Percentiles rank a stretch among this genome's conserved stretches.
phyloP scores from a whole-genome alignment of 2,329 filamentous ascomycete genomes.

The Dendrostoma leiphaemia region DNA sequence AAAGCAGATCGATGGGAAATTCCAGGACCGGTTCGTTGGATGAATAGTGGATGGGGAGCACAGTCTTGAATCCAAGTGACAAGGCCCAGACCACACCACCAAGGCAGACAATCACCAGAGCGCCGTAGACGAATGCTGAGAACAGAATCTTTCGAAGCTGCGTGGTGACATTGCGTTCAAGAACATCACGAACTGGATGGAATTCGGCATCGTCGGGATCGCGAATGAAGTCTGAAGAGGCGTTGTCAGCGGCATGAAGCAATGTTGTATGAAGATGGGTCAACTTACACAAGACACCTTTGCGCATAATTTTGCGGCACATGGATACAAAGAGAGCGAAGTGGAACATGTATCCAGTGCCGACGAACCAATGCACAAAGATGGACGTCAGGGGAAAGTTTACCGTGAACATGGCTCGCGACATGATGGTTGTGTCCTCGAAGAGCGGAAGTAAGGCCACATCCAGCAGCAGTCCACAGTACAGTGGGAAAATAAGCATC shows the following conservation, averaged over 20 bases:
- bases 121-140: slow-evolving; percentile 92
- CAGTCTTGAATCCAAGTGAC: slow-evolving; percentile 60
- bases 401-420: slow-evolving; percentile 74
- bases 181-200: slow-evolving; percentile 92
- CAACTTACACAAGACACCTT: slow-evolving; percentile 81
- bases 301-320: slow-evolving; percentile 97
- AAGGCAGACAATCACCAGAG: slow-evolving; percentile 85
- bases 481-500: slow-evolving; percentile 95
- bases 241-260: slow-evolving; percentile 28
- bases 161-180: slow-evolving; percentile 87
- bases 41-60: slow-evolving; percentile 91
- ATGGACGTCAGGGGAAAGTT: slow-evolving; percentile 83
- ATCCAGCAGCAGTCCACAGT: slow-evolving; percentile 90
- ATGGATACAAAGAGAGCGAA: slow-evolving; percentile 98
- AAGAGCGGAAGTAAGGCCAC: slow-evolving; percentile 87
- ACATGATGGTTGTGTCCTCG: slow-evolving; percentile 72
- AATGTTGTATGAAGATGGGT: background rate
- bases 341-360: slow-evolving; percentile 99
- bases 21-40: slow-evolving; percentile 90
- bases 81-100: slow-evolving; percentile 97
- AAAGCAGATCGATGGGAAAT: slow-evolving; percentile 89
- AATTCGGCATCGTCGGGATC: slow-evolving; percentile 98
- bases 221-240: slow-evolving; percentile 77
- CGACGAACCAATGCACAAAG: slow-evolving; percentile 98
- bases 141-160: slow-evolving; percentile 96